Percentiles rank a stretch among this genome's conserved stretches.
phyloP scores from a whole-genome alignment of 768 basidiomycete species.

The Podaxis pistillaris region DNA sequence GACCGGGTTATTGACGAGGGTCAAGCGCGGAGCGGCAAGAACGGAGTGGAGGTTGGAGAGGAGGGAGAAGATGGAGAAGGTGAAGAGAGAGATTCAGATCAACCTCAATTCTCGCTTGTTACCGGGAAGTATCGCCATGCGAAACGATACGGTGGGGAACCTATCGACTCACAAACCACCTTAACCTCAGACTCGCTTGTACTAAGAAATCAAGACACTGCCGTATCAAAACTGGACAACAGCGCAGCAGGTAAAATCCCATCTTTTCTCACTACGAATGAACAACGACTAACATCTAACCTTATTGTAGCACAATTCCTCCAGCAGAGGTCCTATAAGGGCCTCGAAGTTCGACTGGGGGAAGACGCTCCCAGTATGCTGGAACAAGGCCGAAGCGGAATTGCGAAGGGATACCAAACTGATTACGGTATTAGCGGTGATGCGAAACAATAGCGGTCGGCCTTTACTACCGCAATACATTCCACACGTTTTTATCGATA shows the following conservation, averaged over 20 bases:
- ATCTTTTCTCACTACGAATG: neutral
- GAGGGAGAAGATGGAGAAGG: slow-evolving; percentile 27
- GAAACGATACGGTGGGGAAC: slow-evolving; percentile 54
- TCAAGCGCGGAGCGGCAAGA: neutral
- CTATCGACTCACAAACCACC: neutral
- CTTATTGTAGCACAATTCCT: slow-evolving; percentile 61
- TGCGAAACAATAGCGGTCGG: neutral
- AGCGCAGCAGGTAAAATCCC: slow-evolving; percentile 66
- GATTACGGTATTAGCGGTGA: slow-evolving; percentile 25
- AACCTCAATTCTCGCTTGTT: slow-evolving; percentile 80
- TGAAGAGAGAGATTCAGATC: slow-evolving; percentile 56
- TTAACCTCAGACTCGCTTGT: slow-evolving; percentile 40
- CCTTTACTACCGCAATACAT: neutral
- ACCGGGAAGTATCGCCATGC: slow-evolving; percentile 85
- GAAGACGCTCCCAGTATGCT: slow-evolving; percentile 77
- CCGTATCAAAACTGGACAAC: slow-evolving; percentile 53
- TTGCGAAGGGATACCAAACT: slow-evolving; percentile 84
- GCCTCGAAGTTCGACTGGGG: slow-evolving; percentile 75
- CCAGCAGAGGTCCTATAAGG: slow-evolving; percentile 71
- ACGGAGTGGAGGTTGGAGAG: neutral
- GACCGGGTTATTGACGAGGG: slow-evolving; percentile 44
- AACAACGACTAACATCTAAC: slow-evolving; percentile 10
- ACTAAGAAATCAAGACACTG: slow-evolving; percentile 61
- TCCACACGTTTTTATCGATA: too few species aligned
- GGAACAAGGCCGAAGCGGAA: slow-evolving; percentile 88